Conservation (phyloP, 768 basidiomycete species). For the Podaxis mareebaensis region DNA sequence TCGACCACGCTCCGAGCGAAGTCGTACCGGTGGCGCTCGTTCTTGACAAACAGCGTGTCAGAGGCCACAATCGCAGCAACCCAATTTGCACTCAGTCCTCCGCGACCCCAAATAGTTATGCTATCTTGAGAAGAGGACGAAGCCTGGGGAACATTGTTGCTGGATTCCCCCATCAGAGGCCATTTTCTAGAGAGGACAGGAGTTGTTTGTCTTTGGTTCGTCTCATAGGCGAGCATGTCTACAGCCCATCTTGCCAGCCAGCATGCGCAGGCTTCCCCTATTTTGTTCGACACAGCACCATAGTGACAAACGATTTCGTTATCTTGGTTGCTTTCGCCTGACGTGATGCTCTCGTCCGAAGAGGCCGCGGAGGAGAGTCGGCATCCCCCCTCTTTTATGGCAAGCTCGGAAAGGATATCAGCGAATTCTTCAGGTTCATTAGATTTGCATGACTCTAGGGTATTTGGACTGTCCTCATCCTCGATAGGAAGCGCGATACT, state of each 20-base stretch:
- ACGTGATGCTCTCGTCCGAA: conserved; percentile 18
- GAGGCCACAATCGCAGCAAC: conserved; percentile 71
- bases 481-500: conserved; percentile 53
- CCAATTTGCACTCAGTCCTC: conserved; percentile 75
- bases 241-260: conserved; percentile 87
- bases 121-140: conserved; percentile 18
- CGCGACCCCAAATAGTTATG: conserved; percentile 71
- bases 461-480: conserved; percentile 27
- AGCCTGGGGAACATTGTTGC: conserved; percentile 1
- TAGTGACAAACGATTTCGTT: conserved; percentile 60
- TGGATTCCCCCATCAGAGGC: conserved; percentile 17
- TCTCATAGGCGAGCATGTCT: conserved; percentile 74
- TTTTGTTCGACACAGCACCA: conserved; percentile 87
- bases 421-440: conserved; percentile 20
- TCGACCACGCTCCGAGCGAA: conserved; percentile 78
- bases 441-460: conserved; percentile 11
- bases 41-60: conserved; percentile 77
- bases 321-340: conserved; percentile 20
- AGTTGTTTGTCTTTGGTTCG: conserved; percentile 30
- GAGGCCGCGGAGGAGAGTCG: conserved; percentile 13
- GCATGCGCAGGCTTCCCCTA: conserved; percentile 85
- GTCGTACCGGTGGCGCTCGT: conserved; percentile 79
- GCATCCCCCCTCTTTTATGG: conserved; percentile 12
- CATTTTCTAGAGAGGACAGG: conserved; percentile 21
- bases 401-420: conserved; percentile 11